Conservation (phyloP, 257 asterid genomes). For the Solanum rostratum region DNA sequence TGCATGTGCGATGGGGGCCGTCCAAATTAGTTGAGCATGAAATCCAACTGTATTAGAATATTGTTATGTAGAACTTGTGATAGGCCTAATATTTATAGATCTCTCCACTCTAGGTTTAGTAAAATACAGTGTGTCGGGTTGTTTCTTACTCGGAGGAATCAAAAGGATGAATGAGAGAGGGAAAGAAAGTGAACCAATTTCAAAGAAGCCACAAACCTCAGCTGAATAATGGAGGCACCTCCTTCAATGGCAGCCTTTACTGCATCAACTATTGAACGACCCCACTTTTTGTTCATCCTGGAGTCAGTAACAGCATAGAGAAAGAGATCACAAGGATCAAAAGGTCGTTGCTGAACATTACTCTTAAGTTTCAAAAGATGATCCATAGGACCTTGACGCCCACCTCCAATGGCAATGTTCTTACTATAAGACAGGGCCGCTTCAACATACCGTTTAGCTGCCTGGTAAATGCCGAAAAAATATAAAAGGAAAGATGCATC, state of each 20-base stretch:
- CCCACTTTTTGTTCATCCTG: constrained; percentile 81
- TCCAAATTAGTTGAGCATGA: background rate
- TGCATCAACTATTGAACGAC: constrained; percentile 63
- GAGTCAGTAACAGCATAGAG: constrained; percentile 96
- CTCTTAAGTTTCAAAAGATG: constrained; percentile 70
- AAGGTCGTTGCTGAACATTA: constrained; percentile 22
- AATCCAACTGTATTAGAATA: background rate
- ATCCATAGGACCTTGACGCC: constrained; percentile 84
- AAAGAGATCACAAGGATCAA: constrained; percentile 65
- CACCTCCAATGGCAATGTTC: constrained; percentile 63
- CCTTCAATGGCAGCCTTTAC: constrained; percentile 86
- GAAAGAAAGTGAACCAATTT: background rate
- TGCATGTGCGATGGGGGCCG: background rate
- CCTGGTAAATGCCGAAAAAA: constrained; percentile 23
- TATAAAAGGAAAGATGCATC: background rate
- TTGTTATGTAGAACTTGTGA: background rate
- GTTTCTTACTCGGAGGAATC: background rate
- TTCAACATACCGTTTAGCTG: constrained; percentile 67
- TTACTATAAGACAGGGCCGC: constrained; percentile 74
- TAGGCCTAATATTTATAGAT: background rate
- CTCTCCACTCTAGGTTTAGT: background rate
- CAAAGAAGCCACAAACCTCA: constrained; percentile 43
- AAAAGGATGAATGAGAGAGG: background rate
- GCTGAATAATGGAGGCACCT: constrained; percentile 85
- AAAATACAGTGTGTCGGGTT: background rate